Percentiles rank a stretch among this genome's conserved stretches.
These are phyloP conservation scores for Leishmania martiniquensis DNA, from an alignment of 208 protist species.

Conservation along the genomic window DNA sequence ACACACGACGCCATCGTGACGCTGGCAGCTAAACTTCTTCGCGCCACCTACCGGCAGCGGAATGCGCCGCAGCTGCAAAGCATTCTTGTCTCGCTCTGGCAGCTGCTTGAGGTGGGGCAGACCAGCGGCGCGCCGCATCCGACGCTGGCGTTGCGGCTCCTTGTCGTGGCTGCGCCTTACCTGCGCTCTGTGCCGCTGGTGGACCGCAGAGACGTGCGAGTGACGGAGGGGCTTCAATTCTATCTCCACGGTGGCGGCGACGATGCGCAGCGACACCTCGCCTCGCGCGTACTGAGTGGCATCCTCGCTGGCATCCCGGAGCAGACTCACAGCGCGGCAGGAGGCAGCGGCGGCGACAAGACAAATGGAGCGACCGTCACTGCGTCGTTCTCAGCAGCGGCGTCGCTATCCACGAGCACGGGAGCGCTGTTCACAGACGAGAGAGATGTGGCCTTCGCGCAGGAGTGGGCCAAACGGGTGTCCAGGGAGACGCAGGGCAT, in stretches of 20 bases:
- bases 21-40: constrained; percentile 43
- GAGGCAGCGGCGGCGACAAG: background rate
- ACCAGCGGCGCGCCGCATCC: constrained; percentile 14
- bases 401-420: background rate
- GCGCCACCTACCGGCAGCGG: constrained; percentile 46
- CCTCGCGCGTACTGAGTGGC: constrained; percentile 49
- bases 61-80: constrained; percentile 71
- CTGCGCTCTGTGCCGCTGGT: constrained; percentile 62
- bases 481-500: constrained; percentile 21
- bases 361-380: background rate
- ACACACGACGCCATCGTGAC: constrained; percentile 37
- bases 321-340: background rate
- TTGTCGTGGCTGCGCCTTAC: constrained; percentile 69
- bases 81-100: constrained; percentile 40
- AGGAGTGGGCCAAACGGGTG: constrained; percentile 57
- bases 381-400: background rate
- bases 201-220: constrained; percentile 50
- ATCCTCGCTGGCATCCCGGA: constrained; percentile 55
- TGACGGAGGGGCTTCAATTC: constrained; percentile 34
- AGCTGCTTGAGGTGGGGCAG: constrained; percentile 19
- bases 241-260: constrained; percentile 39
- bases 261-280: constrained; percentile 41
- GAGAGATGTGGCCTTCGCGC: constrained; percentile 50
- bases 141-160: constrained; percentile 33
- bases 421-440: constrained; percentile 45